phyloP scores from a whole-genome alignment of 257 asterid species.

The Solanum chiquidenum region DNA sequence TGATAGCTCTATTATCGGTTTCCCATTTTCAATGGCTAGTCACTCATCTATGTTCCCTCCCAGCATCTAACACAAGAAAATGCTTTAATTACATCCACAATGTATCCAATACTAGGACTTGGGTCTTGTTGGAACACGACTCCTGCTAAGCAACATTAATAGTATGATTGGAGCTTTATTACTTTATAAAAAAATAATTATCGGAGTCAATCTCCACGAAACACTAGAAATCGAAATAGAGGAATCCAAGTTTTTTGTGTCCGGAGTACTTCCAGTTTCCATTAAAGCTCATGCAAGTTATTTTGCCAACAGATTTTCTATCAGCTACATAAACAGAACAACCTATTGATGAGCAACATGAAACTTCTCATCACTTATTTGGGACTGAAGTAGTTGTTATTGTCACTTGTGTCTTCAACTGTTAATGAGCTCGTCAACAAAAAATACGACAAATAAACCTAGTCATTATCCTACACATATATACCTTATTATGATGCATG shows the following conservation, averaged over 20 bases:
- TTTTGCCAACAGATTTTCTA: neutral
- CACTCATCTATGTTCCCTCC: neutral
- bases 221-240: neutral
- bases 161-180: neutral
- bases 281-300: neutral
- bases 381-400: neutral
- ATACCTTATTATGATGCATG: slow-evolving; percentile 81
- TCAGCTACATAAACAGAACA: neutral
- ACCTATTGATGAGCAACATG: neutral
- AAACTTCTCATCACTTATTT: neutral
- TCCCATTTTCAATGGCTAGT: neutral
- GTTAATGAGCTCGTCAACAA: neutral
- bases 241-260: neutral
- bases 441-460: neutral
- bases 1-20: neutral
- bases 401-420: neutral
- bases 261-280: neutral
- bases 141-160: neutral
- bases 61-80: neutral
- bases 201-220: neutral
- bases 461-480: neutral
- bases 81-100: neutral
- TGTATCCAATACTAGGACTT: neutral
- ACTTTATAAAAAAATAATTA: neutral
- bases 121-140: neutral